A percentile compares a stretch with the other conserved stretches of the same genome.
Evolutionary conservation across 1,139 yeast species (phyloP).

Genomic region (Debaryomyces coudertii): DNA sequence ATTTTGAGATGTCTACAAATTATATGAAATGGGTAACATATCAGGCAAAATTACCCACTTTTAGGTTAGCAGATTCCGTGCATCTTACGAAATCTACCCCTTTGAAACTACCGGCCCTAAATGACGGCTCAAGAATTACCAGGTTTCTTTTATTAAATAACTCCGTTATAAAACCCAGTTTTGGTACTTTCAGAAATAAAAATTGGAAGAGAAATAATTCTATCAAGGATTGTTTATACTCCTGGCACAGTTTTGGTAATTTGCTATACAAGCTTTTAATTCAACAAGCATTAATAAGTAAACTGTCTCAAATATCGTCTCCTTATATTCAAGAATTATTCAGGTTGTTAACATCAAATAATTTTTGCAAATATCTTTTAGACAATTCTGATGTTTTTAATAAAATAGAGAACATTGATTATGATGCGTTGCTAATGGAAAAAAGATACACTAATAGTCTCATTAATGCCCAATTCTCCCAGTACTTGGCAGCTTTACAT

Average conservation of each 20-base stretch:
- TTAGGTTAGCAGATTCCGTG: neutral
- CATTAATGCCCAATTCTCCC: slow-evolving; percentile 24
- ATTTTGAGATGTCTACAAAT: neutral
- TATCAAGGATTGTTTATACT: slow-evolving; percentile 5
- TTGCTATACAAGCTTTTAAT: slow-evolving; percentile 13
- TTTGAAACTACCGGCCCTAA: slow-evolving; percentile 17
- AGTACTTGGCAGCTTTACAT: slow-evolving; percentile 21
- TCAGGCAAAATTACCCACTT: slow-evolving; percentile 6
- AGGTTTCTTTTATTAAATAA: slow-evolving; percentile 13
- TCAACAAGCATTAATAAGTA: slow-evolving; percentile 8
- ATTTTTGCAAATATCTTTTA: slow-evolving; percentile 20
- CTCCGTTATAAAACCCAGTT: slow-evolving; percentile 10
- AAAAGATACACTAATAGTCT: slow-evolving; percentile 17
- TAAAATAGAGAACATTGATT: slow-evolving; percentile 12
- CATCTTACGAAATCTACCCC: slow-evolving; percentile 8
- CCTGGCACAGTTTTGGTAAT: slow-evolving; percentile 12
- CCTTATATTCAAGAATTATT: slow-evolving; percentile 12
- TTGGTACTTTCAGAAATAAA: slow-evolving; percentile 7
- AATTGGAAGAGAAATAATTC: slow-evolving; percentile 10
- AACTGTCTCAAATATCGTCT: slow-evolving; percentile 8
- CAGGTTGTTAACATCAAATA: slow-evolving; percentile 18
- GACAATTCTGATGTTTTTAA: slow-evolving; percentile 21
- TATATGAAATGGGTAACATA: slow-evolving; percentile 7
- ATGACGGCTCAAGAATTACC: slow-evolving; percentile 12
- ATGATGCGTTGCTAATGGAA: slow-evolving; percentile 13